Evolutionary conservation across 345 rosid genomes (phyloP).

Genomic region (Adansonia digitata): DNA sequence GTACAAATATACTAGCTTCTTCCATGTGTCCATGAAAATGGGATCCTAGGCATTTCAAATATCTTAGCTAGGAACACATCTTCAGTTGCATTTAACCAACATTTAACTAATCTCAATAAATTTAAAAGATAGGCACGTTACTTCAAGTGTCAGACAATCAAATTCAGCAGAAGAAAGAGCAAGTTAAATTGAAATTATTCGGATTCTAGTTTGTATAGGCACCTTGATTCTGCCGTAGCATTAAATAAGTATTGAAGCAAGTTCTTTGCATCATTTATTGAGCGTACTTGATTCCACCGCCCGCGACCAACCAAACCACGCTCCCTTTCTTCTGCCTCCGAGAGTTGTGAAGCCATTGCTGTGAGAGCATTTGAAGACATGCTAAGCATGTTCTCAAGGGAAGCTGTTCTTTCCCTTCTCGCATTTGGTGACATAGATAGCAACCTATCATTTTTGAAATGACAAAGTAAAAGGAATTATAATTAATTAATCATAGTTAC

Average conservation of each 20-base stretch:
- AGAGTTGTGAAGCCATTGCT: slow-evolving; percentile 79
- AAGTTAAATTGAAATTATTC: background rate
- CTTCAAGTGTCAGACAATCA: background rate
- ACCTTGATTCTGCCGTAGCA: slow-evolving; percentile 68
- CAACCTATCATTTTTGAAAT: slow-evolving; percentile 22
- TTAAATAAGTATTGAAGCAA: slow-evolving; percentile 69
- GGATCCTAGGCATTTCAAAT: too few relatives aligned
- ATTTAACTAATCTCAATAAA: background rate
- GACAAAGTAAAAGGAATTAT: slow-evolving; percentile 21
- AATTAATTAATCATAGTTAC: background rate
- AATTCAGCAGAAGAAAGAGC: background rate
- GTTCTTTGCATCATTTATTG: slow-evolving; percentile 68
- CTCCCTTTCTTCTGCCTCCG: slow-evolving; percentile 78
- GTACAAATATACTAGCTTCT: too few relatives aligned
- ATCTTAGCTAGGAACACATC: background rate
- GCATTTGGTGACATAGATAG: slow-evolving; percentile 61
- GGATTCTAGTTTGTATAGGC: slow-evolving; percentile 10
- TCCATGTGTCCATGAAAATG: too few relatives aligned
- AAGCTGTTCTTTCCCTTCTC: slow-evolving; percentile 59
- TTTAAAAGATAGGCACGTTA: background rate
- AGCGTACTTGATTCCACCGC: slow-evolving; percentile 65
- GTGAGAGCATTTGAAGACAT: slow-evolving; percentile 64
- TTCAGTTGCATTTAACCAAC: background rate
- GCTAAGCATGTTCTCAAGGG: slow-evolving; percentile 67
- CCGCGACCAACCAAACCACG: slow-evolving; percentile 55